Conservation (phyloP, 768 basidiomycete genomes). For the Psilocybe tampanensis region DNA sequence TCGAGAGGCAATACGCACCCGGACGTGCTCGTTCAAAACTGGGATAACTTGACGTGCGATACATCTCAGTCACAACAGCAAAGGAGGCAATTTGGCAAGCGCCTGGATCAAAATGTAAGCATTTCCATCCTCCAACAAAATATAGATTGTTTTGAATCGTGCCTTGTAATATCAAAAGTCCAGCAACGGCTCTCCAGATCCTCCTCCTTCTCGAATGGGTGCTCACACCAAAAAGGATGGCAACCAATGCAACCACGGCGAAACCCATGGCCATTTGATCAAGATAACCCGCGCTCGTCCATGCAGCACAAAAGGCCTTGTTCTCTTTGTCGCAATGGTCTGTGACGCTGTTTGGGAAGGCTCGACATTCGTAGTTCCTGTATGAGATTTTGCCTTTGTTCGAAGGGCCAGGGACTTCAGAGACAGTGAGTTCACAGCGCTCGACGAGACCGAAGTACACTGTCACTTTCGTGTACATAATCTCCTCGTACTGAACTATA, state of each 20-base stretch:
- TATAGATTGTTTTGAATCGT: conserved; percentile 10
- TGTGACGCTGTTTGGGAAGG: conserved; percentile 59
- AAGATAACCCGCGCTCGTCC: conserved; percentile 72
- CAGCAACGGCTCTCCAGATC: conserved; percentile 76
- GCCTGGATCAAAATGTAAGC: conserved; percentile 35
- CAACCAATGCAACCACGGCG: conserved; percentile 54
- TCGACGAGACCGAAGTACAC: conserved; percentile 60
- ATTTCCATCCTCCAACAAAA: neutral
- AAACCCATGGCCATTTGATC: conserved; percentile 69
- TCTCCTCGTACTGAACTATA: conserved; percentile 42
- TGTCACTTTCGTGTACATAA: conserved; percentile 48
- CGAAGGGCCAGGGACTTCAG: conserved; percentile 47
- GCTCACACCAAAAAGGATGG: conserved; percentile 69
- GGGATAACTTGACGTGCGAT: conserved; percentile 44
- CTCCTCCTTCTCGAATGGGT: conserved; percentile 74
- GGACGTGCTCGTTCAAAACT: conserved; percentile 60
- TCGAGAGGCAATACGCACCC: conserved; percentile 32
- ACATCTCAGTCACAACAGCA: conserved; percentile 63
- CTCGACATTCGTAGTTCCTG: conserved; percentile 61
- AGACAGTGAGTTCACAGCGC: conserved; percentile 55
- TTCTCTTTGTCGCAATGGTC: conserved; percentile 57
- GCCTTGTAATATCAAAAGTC: conserved; percentile 66
- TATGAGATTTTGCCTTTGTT: conserved; percentile 50
- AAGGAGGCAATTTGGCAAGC: conserved; percentile 64
- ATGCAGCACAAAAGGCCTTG: conserved; percentile 59